Base-by-base conservation (phyloP, 2,329 filamentous ascomycete species). In the Botrytis aclada region DNA sequence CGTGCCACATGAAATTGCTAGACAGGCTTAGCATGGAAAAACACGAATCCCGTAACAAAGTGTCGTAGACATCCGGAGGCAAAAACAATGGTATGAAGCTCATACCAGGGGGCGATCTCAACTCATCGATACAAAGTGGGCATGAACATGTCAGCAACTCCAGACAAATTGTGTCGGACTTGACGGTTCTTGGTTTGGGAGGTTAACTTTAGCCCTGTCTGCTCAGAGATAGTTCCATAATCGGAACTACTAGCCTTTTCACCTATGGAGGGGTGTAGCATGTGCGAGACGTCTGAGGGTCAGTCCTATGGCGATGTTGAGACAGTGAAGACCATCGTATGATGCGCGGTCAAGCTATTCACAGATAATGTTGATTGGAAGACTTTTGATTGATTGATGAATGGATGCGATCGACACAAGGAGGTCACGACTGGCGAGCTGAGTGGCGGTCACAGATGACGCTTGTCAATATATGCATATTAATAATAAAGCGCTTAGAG, bases 1-100 rank as follows among this genome's bases (percentile, higher is more conserved):
- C 39, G 72, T 47, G 43, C 62, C 69, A 67, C 45, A 63, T 22
- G 72, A 74, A 37, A 37, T 70, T 65, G 64, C 72, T 69, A 64
- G 71, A 29, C 64, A 71, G 70, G 73, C 56, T 60, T 67, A 61
- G 72, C 69, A 72, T 73, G 71, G 67, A 72, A 74, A 72, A 74
- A 41, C 10, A 41, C 29, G 22, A 54, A 41, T 66, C 25, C n/a
- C 43, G 47, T 66, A 66, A 54, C 45, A 66, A 37, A 56, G 51
- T 20, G n/a, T 56, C 60, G 25, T 71, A 56, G 37, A 41, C 14
- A 65, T 56, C 25, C 8, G 60, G 43, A 32, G 32, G 61, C 34
- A 66, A 66, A 43, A 56, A 32, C 25, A 22, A 51, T n/a, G n/a
- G 43, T 39, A 32, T 66, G 45, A 43, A 65, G 69, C 69, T 47